Conservation (phyloP, 306 rosid genomes). For the Dalbergia cultrata region DNA sequence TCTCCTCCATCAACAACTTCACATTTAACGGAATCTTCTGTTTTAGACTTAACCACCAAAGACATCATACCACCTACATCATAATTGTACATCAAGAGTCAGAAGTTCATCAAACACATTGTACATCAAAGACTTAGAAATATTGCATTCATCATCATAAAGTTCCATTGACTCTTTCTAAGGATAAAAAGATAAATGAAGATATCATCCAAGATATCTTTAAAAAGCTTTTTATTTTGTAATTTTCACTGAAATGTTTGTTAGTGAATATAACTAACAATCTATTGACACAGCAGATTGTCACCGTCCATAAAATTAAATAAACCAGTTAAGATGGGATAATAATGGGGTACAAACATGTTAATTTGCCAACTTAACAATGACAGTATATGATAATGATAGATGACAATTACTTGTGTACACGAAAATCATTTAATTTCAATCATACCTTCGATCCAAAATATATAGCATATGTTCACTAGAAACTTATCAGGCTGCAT, state of each 20-base stretch:
- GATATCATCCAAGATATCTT: conserved; percentile 3
- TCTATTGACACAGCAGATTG: background rate
- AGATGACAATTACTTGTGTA: background rate
- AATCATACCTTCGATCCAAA: too few relatives aligned
- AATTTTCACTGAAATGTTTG: background rate
- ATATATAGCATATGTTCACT: too few relatives aligned
- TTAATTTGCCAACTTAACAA: too few relatives aligned
- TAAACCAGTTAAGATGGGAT: background rate
- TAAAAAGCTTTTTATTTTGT: conserved; percentile 7
- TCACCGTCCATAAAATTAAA: background rate
- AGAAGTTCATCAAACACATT: conserved; percentile 20
- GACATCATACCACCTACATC: conserved; percentile 94
- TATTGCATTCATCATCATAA: background rate
- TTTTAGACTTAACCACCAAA: conserved; percentile 76
- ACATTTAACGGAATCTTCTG: conserved; percentile 77
- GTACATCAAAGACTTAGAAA: conserved; percentile 8
- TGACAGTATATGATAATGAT: background rate
- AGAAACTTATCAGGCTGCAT: too few relatives aligned
- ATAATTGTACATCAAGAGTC: conserved; percentile 40
- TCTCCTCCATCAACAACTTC: conserved; percentile 98
- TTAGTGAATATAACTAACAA: background rate
- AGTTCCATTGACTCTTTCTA: background rate
- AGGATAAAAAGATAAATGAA: conserved; percentile 6
- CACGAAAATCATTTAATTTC: background rate
- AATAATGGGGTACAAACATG: background rate